phyloP scores from a whole-genome alignment of 768 basidiomycete species.

The Auriscalpium microsporum region DNA sequence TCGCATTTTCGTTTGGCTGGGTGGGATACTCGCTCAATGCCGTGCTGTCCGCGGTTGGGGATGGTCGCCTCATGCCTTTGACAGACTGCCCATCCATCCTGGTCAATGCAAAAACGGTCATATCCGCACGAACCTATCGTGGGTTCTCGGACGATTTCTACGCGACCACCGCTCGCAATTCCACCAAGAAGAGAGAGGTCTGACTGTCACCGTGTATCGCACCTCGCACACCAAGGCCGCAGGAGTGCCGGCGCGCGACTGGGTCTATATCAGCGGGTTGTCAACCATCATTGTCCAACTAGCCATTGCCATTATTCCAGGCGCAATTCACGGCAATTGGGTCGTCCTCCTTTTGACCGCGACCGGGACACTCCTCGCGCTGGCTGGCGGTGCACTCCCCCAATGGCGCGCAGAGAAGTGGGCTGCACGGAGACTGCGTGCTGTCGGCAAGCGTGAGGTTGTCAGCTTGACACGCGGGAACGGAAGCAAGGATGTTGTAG shows the following conservation, averaged over 20 bases:
- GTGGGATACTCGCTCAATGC: slow-evolving; percentile 24
- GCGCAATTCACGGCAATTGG: slow-evolving; percentile 21
- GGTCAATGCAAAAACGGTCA: slow-evolving; percentile 20
- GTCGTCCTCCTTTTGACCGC: slow-evolving; percentile 22
- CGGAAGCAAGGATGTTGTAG: slow-evolving; percentile 21
- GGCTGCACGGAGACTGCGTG: slow-evolving; percentile 14
- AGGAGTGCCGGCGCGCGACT: slow-evolving; percentile 21
- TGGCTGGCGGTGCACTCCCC: slow-evolving; percentile 18
- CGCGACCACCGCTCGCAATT: slow-evolving; percentile 18
- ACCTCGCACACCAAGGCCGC: slow-evolving; percentile 6
- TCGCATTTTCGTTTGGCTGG: slow-evolving; percentile 28
- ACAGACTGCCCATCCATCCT: slow-evolving; percentile 17
- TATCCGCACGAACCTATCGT: slow-evolving; percentile 19
- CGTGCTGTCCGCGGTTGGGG: slow-evolving; percentile 19
- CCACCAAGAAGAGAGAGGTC: slow-evolving; percentile 8
- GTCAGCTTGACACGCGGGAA: slow-evolving; percentile 24
- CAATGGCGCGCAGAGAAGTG: slow-evolving; percentile 27
- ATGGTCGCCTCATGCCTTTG: slow-evolving; percentile 21
- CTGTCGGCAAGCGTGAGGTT: slow-evolving; percentile 14
- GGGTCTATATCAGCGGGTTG: slow-evolving; percentile 21
- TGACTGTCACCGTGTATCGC: slow-evolving; percentile 17
- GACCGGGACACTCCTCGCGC: slow-evolving; percentile 21
- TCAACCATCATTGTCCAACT: slow-evolving; percentile 20
- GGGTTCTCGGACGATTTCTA: slow-evolving; percentile 23
- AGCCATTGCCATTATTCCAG: slow-evolving; percentile 23